These are phyloP conservation scores for Didymella sp. DNA, from an alignment of 2,329 filamentous ascomycete genomes.

Conservation along the genomic window DNA sequence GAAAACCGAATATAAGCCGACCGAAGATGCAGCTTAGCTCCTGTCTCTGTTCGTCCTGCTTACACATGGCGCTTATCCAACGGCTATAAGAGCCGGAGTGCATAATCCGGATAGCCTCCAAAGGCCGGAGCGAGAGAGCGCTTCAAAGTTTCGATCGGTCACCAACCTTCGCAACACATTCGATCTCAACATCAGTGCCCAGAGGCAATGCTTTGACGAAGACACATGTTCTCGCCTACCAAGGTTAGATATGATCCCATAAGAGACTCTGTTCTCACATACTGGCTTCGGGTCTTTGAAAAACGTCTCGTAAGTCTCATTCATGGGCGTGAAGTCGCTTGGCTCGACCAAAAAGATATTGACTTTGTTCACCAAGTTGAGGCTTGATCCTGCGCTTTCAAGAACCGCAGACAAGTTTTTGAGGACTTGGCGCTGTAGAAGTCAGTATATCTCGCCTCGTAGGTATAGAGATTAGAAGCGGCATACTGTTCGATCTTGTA, in stretches of 20 bases:
- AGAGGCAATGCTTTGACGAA: conserved; percentile 28
- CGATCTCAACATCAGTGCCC: conserved; percentile 26
- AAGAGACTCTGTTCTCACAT: not conserved
- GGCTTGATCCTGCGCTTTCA: conserved; percentile 65
- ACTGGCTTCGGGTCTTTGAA: conserved; percentile 43
- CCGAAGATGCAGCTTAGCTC: not conserved
- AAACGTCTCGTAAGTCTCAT: conserved; percentile 62
- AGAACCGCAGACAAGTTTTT: conserved; percentile 54
- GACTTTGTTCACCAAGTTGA: conserved; percentile 70
- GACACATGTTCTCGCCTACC: conserved; percentile 26
- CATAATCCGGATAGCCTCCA: not conserved
- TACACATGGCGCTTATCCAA: not conserved
- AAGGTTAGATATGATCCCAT: not conserved
- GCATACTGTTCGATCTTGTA: conserved; percentile 60
- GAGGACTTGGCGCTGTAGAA: conserved; percentile 9
- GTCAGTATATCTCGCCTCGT: not conserved
- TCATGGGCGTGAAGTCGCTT: conserved; percentile 67
- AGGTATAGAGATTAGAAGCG: not conserved
- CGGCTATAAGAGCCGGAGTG: not conserved
- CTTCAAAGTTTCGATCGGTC: not conserved
- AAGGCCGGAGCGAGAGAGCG: not conserved
- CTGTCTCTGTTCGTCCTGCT: not conserved
- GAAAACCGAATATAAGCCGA: not conserved
- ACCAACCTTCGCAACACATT: conserved; percentile 14
- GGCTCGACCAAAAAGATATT: conserved; percentile 72